Evolutionary conservation across 2,329 filamentous ascomycete species (phyloP).

Genomic region (Pyricularia sp.): DNA sequence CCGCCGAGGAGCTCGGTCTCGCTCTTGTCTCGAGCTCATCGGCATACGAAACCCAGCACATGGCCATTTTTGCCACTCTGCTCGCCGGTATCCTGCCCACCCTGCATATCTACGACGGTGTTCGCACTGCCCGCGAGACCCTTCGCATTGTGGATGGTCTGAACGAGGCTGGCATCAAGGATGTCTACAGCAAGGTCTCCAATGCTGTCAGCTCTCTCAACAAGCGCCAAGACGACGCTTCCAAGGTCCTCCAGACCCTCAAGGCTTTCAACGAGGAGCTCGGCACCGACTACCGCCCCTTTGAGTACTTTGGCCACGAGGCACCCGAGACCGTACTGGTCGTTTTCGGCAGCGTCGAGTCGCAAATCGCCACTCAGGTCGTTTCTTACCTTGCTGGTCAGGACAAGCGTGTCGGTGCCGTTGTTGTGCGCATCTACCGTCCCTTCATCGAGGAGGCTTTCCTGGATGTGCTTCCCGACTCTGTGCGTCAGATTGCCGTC

Average conservation of each 20-base stretch:
- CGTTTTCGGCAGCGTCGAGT: slow-evolving; percentile 86
- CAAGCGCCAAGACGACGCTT: slow-evolving; percentile 63
- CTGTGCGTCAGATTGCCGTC: slow-evolving; percentile 68
- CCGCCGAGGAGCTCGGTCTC: slow-evolving; percentile 84
- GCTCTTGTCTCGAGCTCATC: slow-evolving; percentile 79
- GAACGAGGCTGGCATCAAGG: slow-evolving; percentile 52
- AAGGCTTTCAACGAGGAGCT: slow-evolving; percentile 80
- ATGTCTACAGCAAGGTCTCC: slow-evolving; percentile 56
- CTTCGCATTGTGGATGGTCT: slow-evolving; percentile 63
- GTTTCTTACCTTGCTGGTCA: slow-evolving; percentile 61
- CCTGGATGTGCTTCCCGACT: slow-evolving; percentile 68
- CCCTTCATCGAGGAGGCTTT: slow-evolving; percentile 95
- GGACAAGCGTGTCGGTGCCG: slow-evolving; percentile 71
- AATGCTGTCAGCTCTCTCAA: slow-evolving; percentile 49
- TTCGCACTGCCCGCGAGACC: slow-evolving; percentile 63
- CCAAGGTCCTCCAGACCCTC: slow-evolving; percentile 60
- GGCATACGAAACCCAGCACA: slow-evolving; percentile 87
- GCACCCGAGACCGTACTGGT: slow-evolving; percentile 76
- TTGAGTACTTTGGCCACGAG: slow-evolving; percentile 86
- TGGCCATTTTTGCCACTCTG: slow-evolving; percentile 66
- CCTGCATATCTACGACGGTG: slow-evolving; percentile 70
- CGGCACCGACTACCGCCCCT: slow-evolving; percentile 84
- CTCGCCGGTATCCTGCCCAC: slow-evolving; percentile 65
- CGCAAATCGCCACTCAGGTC: slow-evolving; percentile 76
- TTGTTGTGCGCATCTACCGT: slow-evolving; percentile 89